phyloP scores from a whole-genome alignment of 306 rosid genomes.

The Psophocarpus tetragonolobus region DNA sequence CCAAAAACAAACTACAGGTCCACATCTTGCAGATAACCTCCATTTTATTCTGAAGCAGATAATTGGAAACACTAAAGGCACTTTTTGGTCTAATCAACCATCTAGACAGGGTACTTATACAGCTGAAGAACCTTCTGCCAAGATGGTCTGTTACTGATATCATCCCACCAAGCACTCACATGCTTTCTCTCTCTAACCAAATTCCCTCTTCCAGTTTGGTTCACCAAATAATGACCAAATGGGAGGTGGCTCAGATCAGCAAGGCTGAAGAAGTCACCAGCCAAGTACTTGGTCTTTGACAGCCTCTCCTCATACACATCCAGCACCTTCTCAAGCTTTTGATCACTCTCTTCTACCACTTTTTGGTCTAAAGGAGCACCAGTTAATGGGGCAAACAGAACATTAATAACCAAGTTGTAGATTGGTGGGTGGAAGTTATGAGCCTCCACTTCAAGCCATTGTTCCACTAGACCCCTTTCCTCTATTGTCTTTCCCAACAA shows the following conservation, averaged over 20 bases:
- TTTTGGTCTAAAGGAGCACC: constrained; percentile 41
- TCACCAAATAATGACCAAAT: constrained; percentile 46
- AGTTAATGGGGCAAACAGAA: constrained; percentile 36
- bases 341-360: constrained; percentile 46
- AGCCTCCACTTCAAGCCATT: constrained; percentile 65
- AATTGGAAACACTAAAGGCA: background rate
- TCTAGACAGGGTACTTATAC: constrained; percentile 37
- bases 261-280: constrained; percentile 44
- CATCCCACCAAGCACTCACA: constrained; percentile 67
- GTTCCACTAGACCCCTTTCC: constrained; percentile 54
- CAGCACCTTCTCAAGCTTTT: constrained; percentile 26
- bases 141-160: constrained; percentile 58
- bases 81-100: background rate
- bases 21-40: background rate
- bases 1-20: background rate
- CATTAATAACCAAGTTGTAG: constrained; percentile 27
- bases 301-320: constrained; percentile 39
- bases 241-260: constrained; percentile 53
- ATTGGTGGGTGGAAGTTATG: constrained; percentile 42
- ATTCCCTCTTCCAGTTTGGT: constrained; percentile 38
- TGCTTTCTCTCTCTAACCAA: constrained; percentile 51
- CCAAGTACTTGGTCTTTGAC: constrained; percentile 36
- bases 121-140: constrained; percentile 56
- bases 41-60: constrained; percentile 7
- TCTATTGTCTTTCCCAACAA: constrained; percentile 49